Evolutionary conservation across 805 yeast genomes (phyloP).

Genomic region (Yarrowia sp.): DNA sequence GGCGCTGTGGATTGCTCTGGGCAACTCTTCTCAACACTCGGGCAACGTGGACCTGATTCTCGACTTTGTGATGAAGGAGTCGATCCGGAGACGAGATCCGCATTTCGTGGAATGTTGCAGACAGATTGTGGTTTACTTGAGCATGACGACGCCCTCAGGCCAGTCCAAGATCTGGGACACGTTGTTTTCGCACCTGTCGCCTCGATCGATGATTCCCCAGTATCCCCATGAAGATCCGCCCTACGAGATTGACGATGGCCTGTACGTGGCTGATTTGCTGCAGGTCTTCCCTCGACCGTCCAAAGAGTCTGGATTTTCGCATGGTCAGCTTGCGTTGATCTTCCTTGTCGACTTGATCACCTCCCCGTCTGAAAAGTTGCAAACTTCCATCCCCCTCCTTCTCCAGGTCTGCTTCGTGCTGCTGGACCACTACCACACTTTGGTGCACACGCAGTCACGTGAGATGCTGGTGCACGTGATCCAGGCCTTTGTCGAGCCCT

Average conservation of each 20-base stretch:
- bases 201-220: conserved; percentile 86
- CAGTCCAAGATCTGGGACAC: conserved; percentile 55
- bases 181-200: conserved; percentile 68
- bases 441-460: conserved; percentile 83
- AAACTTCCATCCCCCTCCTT: conserved; percentile 62
- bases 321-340: conserved; percentile 82
- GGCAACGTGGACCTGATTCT: conserved; percentile 70
- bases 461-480: conserved; percentile 70
- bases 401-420: conserved; percentile 77
- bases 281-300: conserved; percentile 50
- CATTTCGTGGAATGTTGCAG: conserved; percentile 74
- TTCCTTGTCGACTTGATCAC: conserved; percentile 79
- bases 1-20: conserved; percentile 94
- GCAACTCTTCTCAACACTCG: conserved; percentile 57
- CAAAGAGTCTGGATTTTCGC: conserved; percentile 75
- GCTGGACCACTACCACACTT: conserved; percentile 79
- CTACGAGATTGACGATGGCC: conserved; percentile 36
- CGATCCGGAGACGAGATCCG: conserved; percentile 68
- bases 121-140: conserved; percentile 73
- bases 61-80: conserved; percentile 64
- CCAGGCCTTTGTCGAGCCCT: conserved; percentile 57
- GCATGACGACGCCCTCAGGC: conserved; percentile 49
- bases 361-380: conserved; percentile 60
- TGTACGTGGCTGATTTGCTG: conserved; percentile 70
- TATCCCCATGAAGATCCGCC: conserved; percentile 38